Percentiles rank a stretch among this genome's conserved stretches.
Evolutionary conservation across 805 yeast genomes (phyloP).

Genomic region (Phaffomyces thermotolerans): DNA sequence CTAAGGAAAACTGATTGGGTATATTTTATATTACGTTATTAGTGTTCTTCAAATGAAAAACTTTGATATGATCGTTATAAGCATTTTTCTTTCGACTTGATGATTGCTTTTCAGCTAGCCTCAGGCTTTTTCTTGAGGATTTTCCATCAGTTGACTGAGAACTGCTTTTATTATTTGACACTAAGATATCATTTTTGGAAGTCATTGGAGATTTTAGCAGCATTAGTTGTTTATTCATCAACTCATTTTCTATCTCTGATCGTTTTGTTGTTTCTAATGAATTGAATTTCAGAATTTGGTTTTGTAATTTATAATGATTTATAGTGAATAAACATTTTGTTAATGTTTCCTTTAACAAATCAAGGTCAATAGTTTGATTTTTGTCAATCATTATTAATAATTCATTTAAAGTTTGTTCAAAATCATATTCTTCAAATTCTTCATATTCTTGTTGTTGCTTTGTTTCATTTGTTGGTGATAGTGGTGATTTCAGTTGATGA

Average conservation of each 20-base stretch:
- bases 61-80: constrained; percentile 13
- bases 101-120: constrained; percentile 10
- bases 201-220: constrained; percentile 17
- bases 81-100: constrained; percentile 2
- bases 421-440: background rate
- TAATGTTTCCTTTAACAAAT: background rate
- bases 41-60: constrained; percentile 14
- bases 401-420: constrained; percentile 1
- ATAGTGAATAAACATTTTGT: constrained; percentile 12
- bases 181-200: background rate
- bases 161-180: too few species aligned
- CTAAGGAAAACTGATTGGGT: too few species aligned
- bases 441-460: background rate
- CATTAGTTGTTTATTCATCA: constrained; percentile 17
- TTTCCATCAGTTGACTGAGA: background rate
- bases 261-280: constrained; percentile 15
- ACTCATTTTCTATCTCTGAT: constrained; percentile 17
- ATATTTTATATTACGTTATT: background rate
- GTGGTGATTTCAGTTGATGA: constrained; percentile 8
- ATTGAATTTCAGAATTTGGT: constrained; percentile 15
- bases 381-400: constrained; percentile 2
- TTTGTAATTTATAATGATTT: constrained; percentile 18
- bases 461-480: constrained; percentile 3
- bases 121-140: constrained; percentile 2
- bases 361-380: constrained; percentile 1